Conservation (phyloP, 192 early-diverging fungal species). For the Coemansia sp. region DNA sequence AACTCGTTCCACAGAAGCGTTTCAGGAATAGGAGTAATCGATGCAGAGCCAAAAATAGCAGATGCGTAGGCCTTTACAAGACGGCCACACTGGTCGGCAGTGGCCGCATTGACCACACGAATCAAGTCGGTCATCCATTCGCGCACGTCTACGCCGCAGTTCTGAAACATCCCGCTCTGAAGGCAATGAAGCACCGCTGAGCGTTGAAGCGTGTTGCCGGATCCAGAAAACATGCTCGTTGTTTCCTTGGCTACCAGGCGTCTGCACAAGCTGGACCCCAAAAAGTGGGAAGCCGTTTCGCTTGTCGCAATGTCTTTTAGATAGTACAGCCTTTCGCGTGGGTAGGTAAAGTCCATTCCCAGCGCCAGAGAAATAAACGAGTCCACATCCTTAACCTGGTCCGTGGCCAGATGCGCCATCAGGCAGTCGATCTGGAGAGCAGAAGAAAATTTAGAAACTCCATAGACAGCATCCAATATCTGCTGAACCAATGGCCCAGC, state of each 20-base stretch:
- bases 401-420: constrained; percentile 25
- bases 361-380: constrained; percentile 18
- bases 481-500: constrained; percentile 11
- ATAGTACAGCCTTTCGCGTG: constrained; percentile 44
- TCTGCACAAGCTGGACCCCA: constrained; percentile 14
- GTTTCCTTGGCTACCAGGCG: constrained; percentile 16
- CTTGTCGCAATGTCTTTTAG: constrained; percentile 29
- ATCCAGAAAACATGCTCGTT: background rate
- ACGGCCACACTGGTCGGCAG: constrained; percentile 17
- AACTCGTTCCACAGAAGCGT: constrained; percentile 29
- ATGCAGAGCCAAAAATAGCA: constrained; percentile 31
- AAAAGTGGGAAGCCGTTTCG: constrained; percentile 14
- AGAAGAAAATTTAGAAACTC: constrained; percentile 3
- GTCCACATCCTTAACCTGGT: constrained; percentile 23
- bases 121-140: constrained; percentile 42
- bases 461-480: constrained; percentile 11
- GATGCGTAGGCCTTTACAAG: constrained; percentile 44
- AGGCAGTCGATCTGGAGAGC: constrained; percentile 27
- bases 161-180: constrained; percentile 38
- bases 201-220: constrained; percentile 11
- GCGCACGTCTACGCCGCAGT: constrained; percentile 38
- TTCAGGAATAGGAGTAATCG: constrained; percentile 46
- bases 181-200: constrained; percentile 31
- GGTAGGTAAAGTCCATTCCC: constrained; percentile 44
- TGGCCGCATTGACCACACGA: constrained; percentile 6